Percentiles rank a stretch among this genome's conserved stretches.
phyloP scores from a whole-genome alignment of 2,329 filamentous ascomycete genomes.

The Penicillium hesseltinei region DNA sequence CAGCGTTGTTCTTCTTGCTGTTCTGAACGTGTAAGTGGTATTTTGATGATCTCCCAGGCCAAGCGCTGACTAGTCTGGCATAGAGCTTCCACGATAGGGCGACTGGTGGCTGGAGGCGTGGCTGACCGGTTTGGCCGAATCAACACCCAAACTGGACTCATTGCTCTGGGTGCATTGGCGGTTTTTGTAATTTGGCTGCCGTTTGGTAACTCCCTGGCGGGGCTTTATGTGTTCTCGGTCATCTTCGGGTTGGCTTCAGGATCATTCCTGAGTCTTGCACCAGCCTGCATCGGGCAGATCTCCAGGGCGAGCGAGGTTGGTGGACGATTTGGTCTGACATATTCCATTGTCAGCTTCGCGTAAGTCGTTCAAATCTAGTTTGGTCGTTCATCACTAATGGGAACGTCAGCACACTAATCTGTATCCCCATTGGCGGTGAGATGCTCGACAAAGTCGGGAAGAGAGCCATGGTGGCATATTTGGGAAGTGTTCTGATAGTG shows the following conservation, averaged over 20 bases:
- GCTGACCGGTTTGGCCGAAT: constrained; percentile 49
- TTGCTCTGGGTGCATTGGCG: constrained; percentile 38
- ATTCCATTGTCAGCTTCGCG: constrained; percentile 50
- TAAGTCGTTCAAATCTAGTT: constrained; percentile 17
- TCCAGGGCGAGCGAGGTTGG: constrained; percentile 51
- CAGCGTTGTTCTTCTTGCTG: constrained; percentile 39
- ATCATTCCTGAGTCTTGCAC: constrained; percentile 47
- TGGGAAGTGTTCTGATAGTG: constrained; percentile 44
- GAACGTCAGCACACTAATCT: constrained; percentile 41
- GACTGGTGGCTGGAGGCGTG: constrained; percentile 45
- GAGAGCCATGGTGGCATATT: constrained; percentile 46
- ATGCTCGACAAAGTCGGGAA: constrained; percentile 50
- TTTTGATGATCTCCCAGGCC: not conserved
- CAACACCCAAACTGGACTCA: constrained; percentile 40
- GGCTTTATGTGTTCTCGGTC: constrained; percentile 32
- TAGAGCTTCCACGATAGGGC: constrained; percentile 44
- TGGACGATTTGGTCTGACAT: constrained; percentile 50
- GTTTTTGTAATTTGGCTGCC: constrained; percentile 49
- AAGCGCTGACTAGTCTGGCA: not conserved
- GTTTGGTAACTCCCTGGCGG: constrained; percentile 34
- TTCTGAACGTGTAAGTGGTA: constrained; percentile 35
- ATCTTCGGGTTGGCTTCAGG: constrained; percentile 51
- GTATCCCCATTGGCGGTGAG: constrained; percentile 50
- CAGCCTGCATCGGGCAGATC: constrained; percentile 50
- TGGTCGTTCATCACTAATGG: not conserved